phyloP scores from a whole-genome alignment of 139 green algal genomes.

The Chloropicon primus region DNA sequence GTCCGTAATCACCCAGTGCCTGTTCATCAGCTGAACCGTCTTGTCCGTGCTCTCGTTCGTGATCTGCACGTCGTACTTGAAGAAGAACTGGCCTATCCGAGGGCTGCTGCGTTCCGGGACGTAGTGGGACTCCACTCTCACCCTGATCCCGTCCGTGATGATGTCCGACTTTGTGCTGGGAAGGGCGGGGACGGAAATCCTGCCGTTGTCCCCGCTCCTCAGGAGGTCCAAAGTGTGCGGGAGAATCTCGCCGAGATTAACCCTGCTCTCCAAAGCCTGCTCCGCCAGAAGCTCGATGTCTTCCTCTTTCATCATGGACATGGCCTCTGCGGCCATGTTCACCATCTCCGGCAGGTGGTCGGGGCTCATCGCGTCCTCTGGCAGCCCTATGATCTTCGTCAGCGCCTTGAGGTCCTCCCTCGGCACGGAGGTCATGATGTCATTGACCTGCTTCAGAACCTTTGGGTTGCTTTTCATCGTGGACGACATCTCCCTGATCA shows the following conservation, averaged over 20 bases:
- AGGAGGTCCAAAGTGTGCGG: background rate
- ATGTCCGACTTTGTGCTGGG: background rate
- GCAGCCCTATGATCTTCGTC: background rate
- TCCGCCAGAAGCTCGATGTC: background rate
- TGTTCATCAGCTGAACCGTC: constrained; percentile 30
- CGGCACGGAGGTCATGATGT: background rate
- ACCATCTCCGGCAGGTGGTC: background rate
- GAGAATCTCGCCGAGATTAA: background rate
- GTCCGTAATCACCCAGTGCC: constrained; percentile 45
- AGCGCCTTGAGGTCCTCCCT: background rate
- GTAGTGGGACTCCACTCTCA: constrained; percentile 32
- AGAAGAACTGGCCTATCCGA: constrained; percentile 30
- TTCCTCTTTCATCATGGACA: background rate
- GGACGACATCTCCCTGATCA: background rate
- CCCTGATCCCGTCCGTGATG: constrained; percentile 25
- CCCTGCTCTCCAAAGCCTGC: background rate
- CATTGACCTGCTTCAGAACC: background rate
- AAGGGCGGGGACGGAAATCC: background rate
- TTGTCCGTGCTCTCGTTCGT: constrained; percentile 17
- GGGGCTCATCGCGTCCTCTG: background rate
- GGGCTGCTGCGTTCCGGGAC: constrained; percentile 28
- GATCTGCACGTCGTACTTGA: constrained; percentile 39
- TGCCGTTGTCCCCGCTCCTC: background rate
- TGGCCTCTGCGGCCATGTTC: background rate
- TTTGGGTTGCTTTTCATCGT: background rate